phyloP scores from a whole-genome alignment of 2,329 filamentous ascomycete genomes.

The Fusarium austroafricanum region DNA sequence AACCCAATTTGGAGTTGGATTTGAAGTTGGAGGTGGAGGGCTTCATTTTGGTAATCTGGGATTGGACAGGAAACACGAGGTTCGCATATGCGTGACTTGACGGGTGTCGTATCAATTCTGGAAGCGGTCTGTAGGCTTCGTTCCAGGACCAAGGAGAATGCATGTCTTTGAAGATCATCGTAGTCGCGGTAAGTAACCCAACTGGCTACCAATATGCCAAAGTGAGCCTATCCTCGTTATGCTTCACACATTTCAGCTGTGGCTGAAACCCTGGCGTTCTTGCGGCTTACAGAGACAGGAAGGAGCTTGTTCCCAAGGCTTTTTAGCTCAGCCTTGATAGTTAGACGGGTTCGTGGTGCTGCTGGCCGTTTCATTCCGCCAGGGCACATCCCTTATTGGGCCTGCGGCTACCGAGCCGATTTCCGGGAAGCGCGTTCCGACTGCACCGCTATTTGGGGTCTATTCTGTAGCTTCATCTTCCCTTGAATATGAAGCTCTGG shows the following conservation, averaged over 20 bases:
- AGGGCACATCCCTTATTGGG: neutral
- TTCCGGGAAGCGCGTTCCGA: constrained; percentile 17
- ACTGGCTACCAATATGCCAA: neutral
- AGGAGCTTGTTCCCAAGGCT: neutral
- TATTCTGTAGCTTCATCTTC: neutral
- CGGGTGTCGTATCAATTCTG: neutral
- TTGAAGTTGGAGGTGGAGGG: too few relatives aligned
- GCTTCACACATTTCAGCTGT: constrained; percentile 23
- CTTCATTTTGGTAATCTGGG: constrained; percentile 29
- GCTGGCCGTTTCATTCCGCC: constrained; percentile 13
- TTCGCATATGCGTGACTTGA: constrained; percentile 1
- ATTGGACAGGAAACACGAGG: constrained; percentile 26
- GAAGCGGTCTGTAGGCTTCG: constrained; percentile 18
- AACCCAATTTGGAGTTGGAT: constrained; percentile 2
- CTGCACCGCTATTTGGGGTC: constrained; percentile 2
- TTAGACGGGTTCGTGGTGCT: neutral
- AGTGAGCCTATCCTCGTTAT: constrained; percentile 10
- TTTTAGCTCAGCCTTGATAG: neutral
- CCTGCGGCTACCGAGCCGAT: neutral
- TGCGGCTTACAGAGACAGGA: neutral
- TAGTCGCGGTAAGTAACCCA: neutral
- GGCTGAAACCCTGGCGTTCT: constrained; percentile 22
- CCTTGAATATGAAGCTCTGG: neutral
- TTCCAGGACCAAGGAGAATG: constrained; percentile 1
- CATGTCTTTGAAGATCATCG: constrained; percentile 6